Evolutionary conservation across 129 eudicot genomes (phyloP).

Genomic region (Arctium minus): DNA sequence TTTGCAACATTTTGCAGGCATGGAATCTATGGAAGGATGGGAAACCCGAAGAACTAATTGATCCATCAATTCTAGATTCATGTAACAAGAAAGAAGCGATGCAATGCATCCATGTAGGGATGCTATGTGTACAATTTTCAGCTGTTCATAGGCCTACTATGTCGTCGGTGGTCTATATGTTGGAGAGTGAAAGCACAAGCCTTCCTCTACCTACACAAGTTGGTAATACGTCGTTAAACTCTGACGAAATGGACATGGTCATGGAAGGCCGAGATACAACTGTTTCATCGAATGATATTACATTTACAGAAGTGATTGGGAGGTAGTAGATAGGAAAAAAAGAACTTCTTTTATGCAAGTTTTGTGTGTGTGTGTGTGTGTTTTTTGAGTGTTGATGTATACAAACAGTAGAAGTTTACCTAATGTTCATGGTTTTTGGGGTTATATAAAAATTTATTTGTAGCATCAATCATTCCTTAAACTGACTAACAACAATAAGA

Average conservation of each 20-base stretch:
- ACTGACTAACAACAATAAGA: neutral
- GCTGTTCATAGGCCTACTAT: slow-evolving; percentile 59
- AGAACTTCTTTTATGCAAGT: neutral
- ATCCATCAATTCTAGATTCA: slow-evolving; percentile 31
- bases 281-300: slow-evolving; percentile 38
- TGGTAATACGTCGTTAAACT: slow-evolving; percentile 37
- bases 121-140: slow-evolving; percentile 60
- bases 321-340: slow-evolving; percentile 26
- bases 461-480: neutral
- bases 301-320: slow-evolving; percentile 36
- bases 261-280: slow-evolving; percentile 33
- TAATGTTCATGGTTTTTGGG: neutral
- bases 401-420: neutral
- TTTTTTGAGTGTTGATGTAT: neutral
- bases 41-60: slow-evolving; percentile 44
- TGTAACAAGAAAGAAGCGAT: slow-evolving; percentile 37
- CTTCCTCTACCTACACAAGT: slow-evolving; percentile 57
- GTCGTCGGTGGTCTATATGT: slow-evolving; percentile 59
- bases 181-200: slow-evolving; percentile 50
- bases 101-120: slow-evolving; percentile 56
- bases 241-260: slow-evolving; percentile 30
- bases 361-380: neutral
- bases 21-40: slow-evolving; percentile 69
- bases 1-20: slow-evolving; percentile 39
- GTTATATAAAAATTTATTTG: neutral